Evolutionary conservation across 345 rosid genomes (phyloP), one percentile per base, ranked within the genome.

Genomic region (Syzygium jambos): DNA sequence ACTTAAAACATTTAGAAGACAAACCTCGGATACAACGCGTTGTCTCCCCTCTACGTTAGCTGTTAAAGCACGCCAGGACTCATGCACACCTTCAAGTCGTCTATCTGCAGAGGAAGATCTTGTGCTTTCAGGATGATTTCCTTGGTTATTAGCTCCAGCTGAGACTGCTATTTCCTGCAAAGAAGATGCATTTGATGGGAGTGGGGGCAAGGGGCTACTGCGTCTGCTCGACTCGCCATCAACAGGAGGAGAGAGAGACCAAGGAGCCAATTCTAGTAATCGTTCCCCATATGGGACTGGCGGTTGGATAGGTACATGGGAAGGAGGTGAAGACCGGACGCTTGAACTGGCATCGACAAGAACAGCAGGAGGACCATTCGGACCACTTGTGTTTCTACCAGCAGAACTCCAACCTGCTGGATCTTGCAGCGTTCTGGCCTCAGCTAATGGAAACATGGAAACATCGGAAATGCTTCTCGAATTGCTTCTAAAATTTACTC

Each of bases 11-110:
- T 22, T 34, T 16, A 84, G 87, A 85, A 91, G 17, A 85, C 93
- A 55, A 86, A 96, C 98, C 98, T 94, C 98, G 9, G 96, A 93
- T 90, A 96, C 90, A 19, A 95, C 89, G 25, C 94, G 95, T 87
- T 94, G 93, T 90, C 97, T 93, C 88, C 94, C 96, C 89, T 93
- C 94, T 85, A 73, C 49, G 14, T 73, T 73, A 34, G 80, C 80
- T 34, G 80, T 73, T 73, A 91, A 61, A 86, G 65, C 86, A 41
- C 85, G 77, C 63, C 84, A 51, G 86, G 82, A 51, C 29, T 22
- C 88, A 55, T 84, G 78, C 84, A 84, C 87, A n/a, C 41, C 41
- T 82, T 21, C 54, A 51, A 89, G 92, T 89, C 92, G 95, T 94
- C 65, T 89, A 94, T 5, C 92, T 92, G 88, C 94, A 55, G 77